A percentile compares a stretch with the other conserved stretches of the same genome.
Evolutionary conservation across 2,329 filamentous ascomycete genomes (phyloP).

Genomic region (Sporothrix brasiliensis): DNA sequence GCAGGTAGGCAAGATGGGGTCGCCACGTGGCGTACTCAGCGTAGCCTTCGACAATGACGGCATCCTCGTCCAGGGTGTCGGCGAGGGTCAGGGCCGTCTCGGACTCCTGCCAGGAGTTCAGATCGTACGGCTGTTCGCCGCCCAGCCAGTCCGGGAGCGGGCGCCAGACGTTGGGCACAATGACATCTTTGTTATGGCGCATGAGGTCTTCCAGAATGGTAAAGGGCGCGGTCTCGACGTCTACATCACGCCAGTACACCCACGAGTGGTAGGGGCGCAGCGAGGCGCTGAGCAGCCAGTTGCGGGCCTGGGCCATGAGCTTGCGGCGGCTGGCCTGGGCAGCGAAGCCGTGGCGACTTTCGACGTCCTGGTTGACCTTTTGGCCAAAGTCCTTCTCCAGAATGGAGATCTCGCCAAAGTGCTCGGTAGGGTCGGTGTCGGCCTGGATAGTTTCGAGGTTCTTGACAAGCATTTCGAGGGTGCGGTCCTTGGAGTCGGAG

Average conservation of each 20-base stretch:
- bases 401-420: conserved; percentile 94
- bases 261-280: conserved; percentile 94
- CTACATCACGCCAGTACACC: conserved; percentile 99
- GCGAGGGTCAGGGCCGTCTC: conserved; percentile 92
- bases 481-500: conserved; percentile 94
- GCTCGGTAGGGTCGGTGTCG: conserved; percentile 74
- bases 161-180: conserved; percentile 98
- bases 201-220: conserved; percentile 97
- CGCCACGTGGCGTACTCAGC: conserved; percentile 99
- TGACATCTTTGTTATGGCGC: conserved; percentile 98
- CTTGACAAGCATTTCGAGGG: conserved; percentile 72
- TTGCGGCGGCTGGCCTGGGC: conserved; percentile 92
- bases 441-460: conserved; percentile 79
- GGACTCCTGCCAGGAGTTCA: conserved; percentile 99
- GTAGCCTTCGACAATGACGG: conserved; percentile 97
- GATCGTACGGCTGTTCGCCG: conserved; percentile 95
- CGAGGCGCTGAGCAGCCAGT: conserved; percentile 94
- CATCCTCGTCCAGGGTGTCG: conserved; percentile 94
- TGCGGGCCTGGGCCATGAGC: conserved; percentile 95
- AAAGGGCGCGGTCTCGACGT: conserved; percentile 95
- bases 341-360: conserved; percentile 95
- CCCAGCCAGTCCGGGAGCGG: conserved; percentile 99
- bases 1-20: conserved; percentile 92
- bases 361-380: conserved; percentile 95
- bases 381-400: conserved; percentile 99